A percentile compares a stretch with the other conserved stretches of the same genome.
Conservation (phyloP, 2,329 filamentous ascomycete species). For the Talaromyces sp. region DNA sequence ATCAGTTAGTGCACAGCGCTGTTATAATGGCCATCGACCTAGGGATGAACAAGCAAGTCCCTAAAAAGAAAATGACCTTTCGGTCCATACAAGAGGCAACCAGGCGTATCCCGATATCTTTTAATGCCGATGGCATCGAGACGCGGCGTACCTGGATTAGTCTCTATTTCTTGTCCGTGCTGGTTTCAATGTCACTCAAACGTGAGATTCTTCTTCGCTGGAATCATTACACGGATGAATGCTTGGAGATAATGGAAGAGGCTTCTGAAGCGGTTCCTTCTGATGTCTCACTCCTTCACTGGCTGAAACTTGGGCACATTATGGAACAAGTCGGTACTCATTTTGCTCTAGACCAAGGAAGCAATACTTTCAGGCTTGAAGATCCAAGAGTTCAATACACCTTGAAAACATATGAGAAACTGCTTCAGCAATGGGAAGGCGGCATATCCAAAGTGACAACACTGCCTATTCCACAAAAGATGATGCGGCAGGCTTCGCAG, state of each 20-base stretch:
- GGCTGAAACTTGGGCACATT: neutral
- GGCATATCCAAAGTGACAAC: neutral
- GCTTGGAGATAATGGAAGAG: neutral
- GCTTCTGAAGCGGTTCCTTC: neutral
- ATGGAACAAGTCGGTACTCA: neutral
- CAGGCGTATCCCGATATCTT: neutral
- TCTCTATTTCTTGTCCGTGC: neutral
- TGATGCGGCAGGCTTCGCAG: neutral
- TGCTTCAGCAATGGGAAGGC: neutral
- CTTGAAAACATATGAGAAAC: neutral
- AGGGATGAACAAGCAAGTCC: neutral
- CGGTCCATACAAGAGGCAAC: neutral
- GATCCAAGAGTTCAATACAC: neutral
- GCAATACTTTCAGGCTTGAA: neutral
- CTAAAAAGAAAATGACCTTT: neutral
- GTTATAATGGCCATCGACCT: neutral
- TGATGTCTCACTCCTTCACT: neutral
- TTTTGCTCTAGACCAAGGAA: neutral
- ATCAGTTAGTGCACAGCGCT: neutral
- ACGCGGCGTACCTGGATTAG: neutral
- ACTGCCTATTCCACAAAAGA: neutral
- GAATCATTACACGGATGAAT: neutral
- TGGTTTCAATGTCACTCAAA: neutral
- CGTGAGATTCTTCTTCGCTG: neutral
- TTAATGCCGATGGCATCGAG: neutral